A percentile compares a stretch with the other conserved stretches of the same genome.
These are phyloP conservation scores for Dioscorea alata DNA, from an alignment of 106 monocot species.

Conservation along the genomic window DNA sequence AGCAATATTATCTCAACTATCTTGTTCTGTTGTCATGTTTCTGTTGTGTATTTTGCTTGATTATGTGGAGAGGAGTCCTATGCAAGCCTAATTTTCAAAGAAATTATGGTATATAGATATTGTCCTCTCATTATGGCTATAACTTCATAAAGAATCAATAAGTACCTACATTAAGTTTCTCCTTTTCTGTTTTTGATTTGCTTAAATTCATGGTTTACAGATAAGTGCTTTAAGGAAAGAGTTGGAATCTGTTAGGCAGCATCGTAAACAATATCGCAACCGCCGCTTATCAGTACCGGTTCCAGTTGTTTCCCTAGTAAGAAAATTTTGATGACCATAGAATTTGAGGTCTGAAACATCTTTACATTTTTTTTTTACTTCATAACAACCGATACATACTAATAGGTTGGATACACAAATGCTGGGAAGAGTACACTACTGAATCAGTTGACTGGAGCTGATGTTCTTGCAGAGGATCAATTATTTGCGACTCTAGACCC, in stretches of 20 bases:
- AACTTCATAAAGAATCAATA: too few relatives aligned
- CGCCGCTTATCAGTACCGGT: slow-evolving; percentile 86
- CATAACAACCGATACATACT: slow-evolving; percentile 1
- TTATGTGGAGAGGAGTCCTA: too few relatives aligned
- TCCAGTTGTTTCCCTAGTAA: slow-evolving; percentile 98
- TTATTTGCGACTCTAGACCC: slow-evolving; percentile 98
- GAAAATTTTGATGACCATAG: neutral
- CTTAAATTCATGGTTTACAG: slow-evolving; percentile 24
- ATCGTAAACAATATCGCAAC: slow-evolving; percentile 82
- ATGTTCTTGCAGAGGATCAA: slow-evolving; percentile 85
- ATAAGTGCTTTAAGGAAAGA: slow-evolving; percentile 84
- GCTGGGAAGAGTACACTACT: slow-evolving; percentile 97
- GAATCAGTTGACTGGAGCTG: slow-evolving; percentile 87
- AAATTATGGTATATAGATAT: too few relatives aligned
- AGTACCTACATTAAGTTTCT: too few relatives aligned
- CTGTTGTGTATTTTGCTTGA: too few relatives aligned
- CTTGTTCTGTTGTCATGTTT: too few relatives aligned
- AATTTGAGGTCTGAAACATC: neutral
- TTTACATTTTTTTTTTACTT: neutral
- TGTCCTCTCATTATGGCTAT: too few relatives aligned
- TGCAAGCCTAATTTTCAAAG: too few relatives aligned
- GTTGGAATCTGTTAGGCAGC: slow-evolving; percentile 86
- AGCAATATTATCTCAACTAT: too few relatives aligned
- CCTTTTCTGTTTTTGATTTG: neutral
- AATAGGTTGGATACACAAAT: slow-evolving; percentile 95